These are phyloP conservation scores for Leccinum subgranulosum DNA, from an alignment of 768 basidiomycete species.

Conservation along the genomic window DNA sequence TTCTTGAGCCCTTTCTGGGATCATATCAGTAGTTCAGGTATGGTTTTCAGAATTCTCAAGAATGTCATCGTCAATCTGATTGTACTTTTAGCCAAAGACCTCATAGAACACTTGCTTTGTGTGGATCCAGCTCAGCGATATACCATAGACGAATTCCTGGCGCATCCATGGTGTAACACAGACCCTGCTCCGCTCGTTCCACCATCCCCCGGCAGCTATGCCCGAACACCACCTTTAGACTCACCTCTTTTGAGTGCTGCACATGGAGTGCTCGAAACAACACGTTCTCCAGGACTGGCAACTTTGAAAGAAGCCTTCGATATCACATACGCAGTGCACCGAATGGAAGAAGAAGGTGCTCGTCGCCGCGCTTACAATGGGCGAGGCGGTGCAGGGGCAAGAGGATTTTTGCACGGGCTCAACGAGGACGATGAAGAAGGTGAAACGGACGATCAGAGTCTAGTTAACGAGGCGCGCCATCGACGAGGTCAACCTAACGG, in stretches of 20 bases:
- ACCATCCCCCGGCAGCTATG: conserved; percentile 57
- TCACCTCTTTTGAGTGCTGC: conserved; percentile 86
- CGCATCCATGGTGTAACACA: conserved; percentile 92
- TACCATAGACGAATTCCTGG: conserved; percentile 96
- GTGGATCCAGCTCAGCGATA: conserved; percentile 95
- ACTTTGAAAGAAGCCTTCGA: conserved; percentile 98
- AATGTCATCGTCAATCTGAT: conserved; percentile 8
- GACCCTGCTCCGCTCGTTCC: conserved; percentile 59
- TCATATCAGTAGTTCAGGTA: conserved; percentile 81
- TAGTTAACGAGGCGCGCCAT: conserved; percentile 48
- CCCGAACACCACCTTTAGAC: conserved; percentile 55
- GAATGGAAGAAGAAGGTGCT: conserved; percentile 98
- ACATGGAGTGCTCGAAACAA: conserved; percentile 67
- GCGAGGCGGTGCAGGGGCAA: conserved; percentile 70
- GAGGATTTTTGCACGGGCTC: conserved; percentile 77
- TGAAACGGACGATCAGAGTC: conserved; percentile 46
- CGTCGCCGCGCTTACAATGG: conserved; percentile 79
- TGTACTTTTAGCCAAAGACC: conserved; percentile 72
- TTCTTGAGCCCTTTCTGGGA: conserved; percentile 99
- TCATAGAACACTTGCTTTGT: conserved; percentile 92
- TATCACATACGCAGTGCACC: conserved; percentile 97
- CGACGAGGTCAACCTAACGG: conserved; percentile 35
- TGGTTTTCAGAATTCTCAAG: conserved; percentile 9
- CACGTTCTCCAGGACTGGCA: conserved; percentile 88
- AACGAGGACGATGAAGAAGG: conserved; percentile 90